Evolutionary conservation across 78 protist genomes (phyloP).

Genomic region (Dictyostelium discoideum): dicty_2.7 NC_007091.3:1158001-1158500

Average conservation of each 20-base stretch:
- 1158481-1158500: background rate
- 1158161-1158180: background rate
- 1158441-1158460: background rate
- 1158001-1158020: background rate
- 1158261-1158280: background rate
- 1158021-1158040: background rate
- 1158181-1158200: background rate
- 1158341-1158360: background rate
- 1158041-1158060: background rate
- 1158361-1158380: background rate
- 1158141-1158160: background rate
- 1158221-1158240: background rate
- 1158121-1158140: background rate
- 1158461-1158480: background rate
- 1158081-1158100: background rate
- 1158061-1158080: background rate
- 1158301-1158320: too few relatives aligned
- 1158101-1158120: background rate
- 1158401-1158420: background rate
- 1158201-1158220: background rate
- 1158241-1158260: background rate
- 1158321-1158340: background rate
- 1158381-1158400: background rate
- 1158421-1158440: background rate
- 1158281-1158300: background rate